A percentile compares a stretch with the other conserved stretches of the same genome.
Evolutionary conservation across 176 grass and related monocot species (phyloP).

Genomic region (Bonia amplexicaulis): DNA sequence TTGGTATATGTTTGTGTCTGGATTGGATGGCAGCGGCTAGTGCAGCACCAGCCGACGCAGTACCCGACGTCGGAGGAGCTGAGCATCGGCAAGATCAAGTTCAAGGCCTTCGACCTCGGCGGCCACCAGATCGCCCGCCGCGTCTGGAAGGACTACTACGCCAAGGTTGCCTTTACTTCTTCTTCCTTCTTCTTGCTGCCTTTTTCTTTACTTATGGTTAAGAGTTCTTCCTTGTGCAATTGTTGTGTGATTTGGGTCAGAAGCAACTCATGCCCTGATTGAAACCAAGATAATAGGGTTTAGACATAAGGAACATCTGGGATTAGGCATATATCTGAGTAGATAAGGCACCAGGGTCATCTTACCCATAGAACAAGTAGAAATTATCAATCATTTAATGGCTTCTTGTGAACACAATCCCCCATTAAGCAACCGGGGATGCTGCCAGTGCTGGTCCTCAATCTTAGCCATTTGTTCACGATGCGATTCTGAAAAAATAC

Average conservation of each 20-base stretch:
- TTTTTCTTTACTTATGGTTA: neutral
- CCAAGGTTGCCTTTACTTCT: slow-evolving; percentile 32
- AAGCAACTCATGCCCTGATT: neutral
- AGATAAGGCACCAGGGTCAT: neutral
- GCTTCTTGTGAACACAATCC: neutral
- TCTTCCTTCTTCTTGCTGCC: neutral
- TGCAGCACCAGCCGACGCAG: slow-evolving; percentile 75
- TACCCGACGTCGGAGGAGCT: slow-evolving; percentile 77
- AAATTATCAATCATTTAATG: neutral
- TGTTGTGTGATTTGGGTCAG: neutral
- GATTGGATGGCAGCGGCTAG: slow-evolving; percentile 40
- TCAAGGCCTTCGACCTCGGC: slow-evolving; percentile 71
- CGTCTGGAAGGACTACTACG: slow-evolving; percentile 79
- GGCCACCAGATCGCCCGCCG: slow-evolving; percentile 70
- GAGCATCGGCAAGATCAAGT: slow-evolving; percentile 77
- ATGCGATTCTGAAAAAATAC: neutral
- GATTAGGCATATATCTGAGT: slow-evolving; percentile 5
- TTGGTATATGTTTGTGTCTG: neutral
- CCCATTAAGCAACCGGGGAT: neutral
- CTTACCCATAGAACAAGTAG: neutral
- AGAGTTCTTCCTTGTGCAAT: neutral
- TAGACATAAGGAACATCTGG: neutral
- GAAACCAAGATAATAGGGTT: slow-evolving; percentile 1
- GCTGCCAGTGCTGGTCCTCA: neutral
- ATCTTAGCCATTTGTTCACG: neutral